These are phyloP conservation scores for Mucor plumbeus DNA, from an alignment of 371 early-diverging fungal genomes.

Conservation along the genomic window DNA sequence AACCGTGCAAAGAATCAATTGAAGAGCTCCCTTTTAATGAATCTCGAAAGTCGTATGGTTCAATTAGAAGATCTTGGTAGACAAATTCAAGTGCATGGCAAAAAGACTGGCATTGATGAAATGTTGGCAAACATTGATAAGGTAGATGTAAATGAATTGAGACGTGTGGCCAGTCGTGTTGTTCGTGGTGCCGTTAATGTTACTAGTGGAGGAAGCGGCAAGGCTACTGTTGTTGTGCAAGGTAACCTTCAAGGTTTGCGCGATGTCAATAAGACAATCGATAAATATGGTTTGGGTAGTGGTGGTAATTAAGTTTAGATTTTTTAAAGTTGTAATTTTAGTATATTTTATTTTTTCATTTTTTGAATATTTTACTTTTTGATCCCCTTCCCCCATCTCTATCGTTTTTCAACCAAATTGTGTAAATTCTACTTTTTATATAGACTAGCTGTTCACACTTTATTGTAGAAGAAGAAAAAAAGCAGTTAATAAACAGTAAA, in stretches of 20 bases:
- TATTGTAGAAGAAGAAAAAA: not conserved
- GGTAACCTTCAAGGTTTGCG: constrained; percentile 54
- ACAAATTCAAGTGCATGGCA: constrained; percentile 84
- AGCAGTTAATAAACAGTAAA: not conserved
- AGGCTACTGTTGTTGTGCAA: constrained; percentile 60
- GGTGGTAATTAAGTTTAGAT: constrained; percentile 11
- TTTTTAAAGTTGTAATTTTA: not conserved
- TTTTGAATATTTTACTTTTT: not conserved
- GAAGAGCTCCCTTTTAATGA: constrained; percentile 91
- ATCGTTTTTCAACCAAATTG: not conserved
- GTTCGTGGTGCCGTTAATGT: constrained; percentile 61
- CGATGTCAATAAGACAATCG: constrained; percentile 39
- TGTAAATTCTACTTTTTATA: not conserved
- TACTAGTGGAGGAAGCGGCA: constrained; percentile 61
- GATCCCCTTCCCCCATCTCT: not conserved
- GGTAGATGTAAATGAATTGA: constrained; percentile 73
- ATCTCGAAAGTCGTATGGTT: constrained; percentile 89
- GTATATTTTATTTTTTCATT: not conserved
- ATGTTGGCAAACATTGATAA: constrained; percentile 79
- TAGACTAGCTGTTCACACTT: not conserved
- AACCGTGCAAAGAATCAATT: constrained; percentile 95
- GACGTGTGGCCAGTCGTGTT: constrained; percentile 67
- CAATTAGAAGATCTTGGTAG: constrained; percentile 95
- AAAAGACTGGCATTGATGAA: constrained; percentile 76
- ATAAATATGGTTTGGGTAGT: constrained; percentile 42